phyloP scores from a whole-genome alignment of 2,329 filamentous ascomycete species.

The Elsinoe arachidis region DNA sequence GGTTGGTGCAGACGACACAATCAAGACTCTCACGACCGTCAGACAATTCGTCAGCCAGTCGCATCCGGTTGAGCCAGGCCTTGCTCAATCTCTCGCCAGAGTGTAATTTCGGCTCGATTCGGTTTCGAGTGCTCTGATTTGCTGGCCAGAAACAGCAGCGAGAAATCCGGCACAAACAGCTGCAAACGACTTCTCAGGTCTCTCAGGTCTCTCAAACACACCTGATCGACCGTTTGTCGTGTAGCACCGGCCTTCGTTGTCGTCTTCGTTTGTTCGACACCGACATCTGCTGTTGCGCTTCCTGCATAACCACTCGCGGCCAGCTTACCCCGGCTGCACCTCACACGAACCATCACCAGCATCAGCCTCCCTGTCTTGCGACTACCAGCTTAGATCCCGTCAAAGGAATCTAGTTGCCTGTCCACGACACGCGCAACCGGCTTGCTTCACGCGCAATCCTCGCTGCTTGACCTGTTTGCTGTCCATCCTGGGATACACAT shows the following conservation, averaged over 20 bases:
- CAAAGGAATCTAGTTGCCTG: not conserved
- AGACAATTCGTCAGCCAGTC: not conserved
- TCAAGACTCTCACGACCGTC: not conserved
- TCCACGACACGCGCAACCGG: not conserved
- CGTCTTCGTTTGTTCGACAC: not conserved
- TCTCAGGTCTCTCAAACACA: not conserved
- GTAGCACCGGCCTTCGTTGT: not conserved
- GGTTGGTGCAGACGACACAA: slow-evolving; percentile 4
- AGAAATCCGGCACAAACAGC: not conserved
- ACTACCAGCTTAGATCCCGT: not conserved
- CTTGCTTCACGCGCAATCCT: slow-evolving; percentile 1
- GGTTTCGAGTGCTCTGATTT: not conserved
- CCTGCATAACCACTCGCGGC: not conserved
- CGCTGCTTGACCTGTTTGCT: not conserved
- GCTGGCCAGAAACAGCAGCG: slow-evolving; percentile 6
- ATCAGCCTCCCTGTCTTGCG: slow-evolving; percentile 1
- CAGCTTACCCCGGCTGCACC: not conserved
- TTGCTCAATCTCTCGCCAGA: not conserved
- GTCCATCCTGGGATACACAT: not conserved
- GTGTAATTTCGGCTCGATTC: slow-evolving; percentile 9
- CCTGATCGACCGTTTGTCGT: slow-evolving; percentile 5
- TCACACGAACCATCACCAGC: not conserved
- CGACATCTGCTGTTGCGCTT: not conserved
- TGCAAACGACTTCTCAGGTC: not conserved
- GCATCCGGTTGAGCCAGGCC: slow-evolving; percentile 6